Evolutionary conservation across 1,284 basidiomycete genomes (phyloP), one percentile per base, ranked within the genome.

Genomic region (Pseudozyma hubeiensis): DNA sequence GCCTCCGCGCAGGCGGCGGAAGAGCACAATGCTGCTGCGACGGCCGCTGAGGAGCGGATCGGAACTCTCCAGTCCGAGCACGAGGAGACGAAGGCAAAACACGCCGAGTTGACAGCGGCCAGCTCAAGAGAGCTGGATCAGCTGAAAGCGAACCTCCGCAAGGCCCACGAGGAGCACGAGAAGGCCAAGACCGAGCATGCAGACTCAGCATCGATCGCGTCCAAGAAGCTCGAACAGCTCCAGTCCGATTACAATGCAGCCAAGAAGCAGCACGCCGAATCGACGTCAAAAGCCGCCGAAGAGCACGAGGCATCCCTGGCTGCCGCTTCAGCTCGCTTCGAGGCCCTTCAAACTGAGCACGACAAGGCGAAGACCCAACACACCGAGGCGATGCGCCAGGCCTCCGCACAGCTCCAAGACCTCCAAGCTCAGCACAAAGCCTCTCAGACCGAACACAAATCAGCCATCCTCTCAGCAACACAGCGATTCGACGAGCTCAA

Each of bases 401-500:
- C 55, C 41, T 43, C 45, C 11, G 47, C 54, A 50, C 54, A 65
- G 33, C 47, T 53, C 19, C 35, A 57, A 31, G 29, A 62, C 56
- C 50, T 53, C 29, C 34, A 34, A 9, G 19, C 45, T 1, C 40
- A 45, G 34, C 50, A 44, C 47, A 52, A 65, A 14, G 35, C 41
- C 30, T 4, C 47, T 13, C 59, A 67, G 47, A 11, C 39, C 34
- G 55, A 66, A 50, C 53, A 55, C 10, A 34, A 43, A 6, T n/a
- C 48, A 33, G 13, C n/a, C 9, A 35, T 45, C 33, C 51, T 37
- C 37, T 46, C 46, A 40, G 34, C 46, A 16, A 19, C 48, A 2
- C 45, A 66, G 63, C 51, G 50, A 46, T 19, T 61, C 11, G 49
- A 59, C 4, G 43, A 55, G 29, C 65, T 67, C 14, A 33, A 53